Evolutionary conservation across 2,329 filamentous ascomycete species (phyloP).

Genomic region (Nigrospora osmanthi): DNA sequence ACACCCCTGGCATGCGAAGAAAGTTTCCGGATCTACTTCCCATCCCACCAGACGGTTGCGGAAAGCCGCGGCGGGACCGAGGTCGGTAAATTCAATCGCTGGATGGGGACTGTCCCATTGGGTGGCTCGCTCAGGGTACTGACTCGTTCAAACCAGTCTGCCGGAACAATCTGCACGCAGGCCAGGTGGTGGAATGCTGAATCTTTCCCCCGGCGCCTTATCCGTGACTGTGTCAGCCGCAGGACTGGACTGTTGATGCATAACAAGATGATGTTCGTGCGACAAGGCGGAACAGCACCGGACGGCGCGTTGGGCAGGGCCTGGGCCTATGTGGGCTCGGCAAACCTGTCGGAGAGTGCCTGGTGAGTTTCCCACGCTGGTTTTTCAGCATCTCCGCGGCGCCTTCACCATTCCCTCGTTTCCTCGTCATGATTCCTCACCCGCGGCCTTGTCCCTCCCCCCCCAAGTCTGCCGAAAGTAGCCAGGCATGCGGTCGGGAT

Average conservation of each 20-base stretch:
- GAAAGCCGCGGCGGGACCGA: constrained; percentile 54
- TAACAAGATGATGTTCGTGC: constrained; percentile 65
- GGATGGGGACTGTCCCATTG: neutral
- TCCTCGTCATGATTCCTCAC: too few species aligned
- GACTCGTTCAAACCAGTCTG: constrained; percentile 35
- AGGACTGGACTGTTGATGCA: constrained; percentile 74
- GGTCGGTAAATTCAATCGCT: constrained; percentile 32
- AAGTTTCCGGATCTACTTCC: constrained; percentile 71
- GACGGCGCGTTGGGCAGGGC: constrained; percentile 25
- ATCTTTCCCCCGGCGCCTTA: constrained; percentile 62
- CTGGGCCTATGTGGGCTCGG: constrained; percentile 85
- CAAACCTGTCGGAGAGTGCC: constrained; percentile 87
- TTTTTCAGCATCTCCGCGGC: neutral
- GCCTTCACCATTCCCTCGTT: too few species aligned
- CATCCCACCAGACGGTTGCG: constrained; percentile 61
- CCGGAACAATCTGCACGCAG: constrained; percentile 77
- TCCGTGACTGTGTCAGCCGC: constrained; percentile 70
- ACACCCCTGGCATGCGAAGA: constrained; percentile 20
- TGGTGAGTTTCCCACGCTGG: constrained; percentile 51
- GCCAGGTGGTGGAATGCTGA: constrained; percentile 61
- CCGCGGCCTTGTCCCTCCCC: too few species aligned
- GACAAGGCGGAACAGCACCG: constrained; percentile 12
- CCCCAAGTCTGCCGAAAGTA: too few species aligned
- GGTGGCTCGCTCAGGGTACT: neutral
- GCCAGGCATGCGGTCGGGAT: too few species aligned